These are phyloP conservation scores for Pueraria montana DNA, from an alignment of 306 rosid genomes.

Conservation along the genomic window DNA sequence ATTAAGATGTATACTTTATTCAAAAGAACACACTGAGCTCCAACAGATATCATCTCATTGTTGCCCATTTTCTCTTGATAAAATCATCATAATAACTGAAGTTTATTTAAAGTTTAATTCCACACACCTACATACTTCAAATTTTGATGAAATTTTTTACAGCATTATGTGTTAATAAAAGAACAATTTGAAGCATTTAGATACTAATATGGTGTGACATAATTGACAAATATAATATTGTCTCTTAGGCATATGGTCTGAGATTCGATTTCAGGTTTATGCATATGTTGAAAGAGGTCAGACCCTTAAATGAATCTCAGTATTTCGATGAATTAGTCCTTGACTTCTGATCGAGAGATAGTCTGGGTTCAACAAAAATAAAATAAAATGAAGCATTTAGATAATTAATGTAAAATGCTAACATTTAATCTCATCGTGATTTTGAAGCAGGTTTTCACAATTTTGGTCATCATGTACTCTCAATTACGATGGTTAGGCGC, in stretches of 20 bases:
- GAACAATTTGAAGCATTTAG: neutral
- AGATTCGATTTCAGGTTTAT: no score
- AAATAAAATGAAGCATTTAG: neutral
- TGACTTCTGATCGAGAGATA: no score
- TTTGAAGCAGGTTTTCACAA: slow-evolving; percentile 29
- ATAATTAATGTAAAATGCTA: neutral
- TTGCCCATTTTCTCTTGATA: slow-evolving; percentile 13
- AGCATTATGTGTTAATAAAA: neutral
- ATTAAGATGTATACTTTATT: slow-evolving; percentile 19
- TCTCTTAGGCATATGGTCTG: no score
- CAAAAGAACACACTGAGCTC: slow-evolving; percentile 21
- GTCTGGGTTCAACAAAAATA: no score
- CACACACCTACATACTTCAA: neutral
- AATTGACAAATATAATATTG: no score
- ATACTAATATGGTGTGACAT: neutral
- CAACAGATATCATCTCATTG: neutral
- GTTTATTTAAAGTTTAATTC: neutral
- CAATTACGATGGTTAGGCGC: slow-evolving; percentile 35
- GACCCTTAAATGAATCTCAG: no score
- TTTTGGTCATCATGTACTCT: neutral
- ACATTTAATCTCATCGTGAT: slow-evolving; percentile 14
- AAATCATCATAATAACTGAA: neutral
- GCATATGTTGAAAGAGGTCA: no score
- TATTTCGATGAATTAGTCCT: no score
- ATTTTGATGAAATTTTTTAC: neutral